Base-by-base conservation (phyloP, 2,329 filamentous ascomycete species). In the Botrytis tulipae region DNA sequence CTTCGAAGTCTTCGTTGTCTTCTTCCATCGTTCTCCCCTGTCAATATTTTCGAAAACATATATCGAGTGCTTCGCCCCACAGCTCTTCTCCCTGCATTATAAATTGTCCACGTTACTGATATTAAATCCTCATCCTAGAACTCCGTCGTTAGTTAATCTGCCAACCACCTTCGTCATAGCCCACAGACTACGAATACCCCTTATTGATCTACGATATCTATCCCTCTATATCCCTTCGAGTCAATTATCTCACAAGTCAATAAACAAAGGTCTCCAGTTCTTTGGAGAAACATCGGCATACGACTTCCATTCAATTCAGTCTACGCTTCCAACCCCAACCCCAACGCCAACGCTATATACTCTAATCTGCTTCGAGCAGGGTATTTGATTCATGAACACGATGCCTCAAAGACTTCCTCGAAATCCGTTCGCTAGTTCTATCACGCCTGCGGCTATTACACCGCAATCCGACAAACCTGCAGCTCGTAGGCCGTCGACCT, bases 401-500 rank as follows among this genome's bases (percentile, higher is more conserved):
- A 82, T 82, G 80, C 80, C 80, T 80, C 79, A 81, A 80, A 80
- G 79, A 80, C 75, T 79, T 71, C 77, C 79, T 73, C 77, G 80
- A 79, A 81, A 81, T 76, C 79, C 80, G 71, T 82, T 81, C 75
- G 79, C 79, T 65, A 79, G 76, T 77, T 77, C 79, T 77, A 74
- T 78, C 42, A 78, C 72, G 69, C 74, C 80, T 57, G 74, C 79
- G 76, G 76, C 78, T 76, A 66, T 76, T 44, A 77, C 77, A 71
- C 76, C 79, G 73, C 72, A 76, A 60, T 74, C 77, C 63, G 78
- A 81, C 73, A 77, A 77, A 46, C 75, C 77, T 61, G 71, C 76
- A n/a, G 67, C 40, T 82, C 86, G 88, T 81, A 86, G 88, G 81
- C 84, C 86, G 72, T 91, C 89, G 61, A 85, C 86, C 77, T 89